Evolutionary conservation across 1,139 yeast genomes (phyloP).

Genomic region (Sugiyamaella paludigena): DNA sequence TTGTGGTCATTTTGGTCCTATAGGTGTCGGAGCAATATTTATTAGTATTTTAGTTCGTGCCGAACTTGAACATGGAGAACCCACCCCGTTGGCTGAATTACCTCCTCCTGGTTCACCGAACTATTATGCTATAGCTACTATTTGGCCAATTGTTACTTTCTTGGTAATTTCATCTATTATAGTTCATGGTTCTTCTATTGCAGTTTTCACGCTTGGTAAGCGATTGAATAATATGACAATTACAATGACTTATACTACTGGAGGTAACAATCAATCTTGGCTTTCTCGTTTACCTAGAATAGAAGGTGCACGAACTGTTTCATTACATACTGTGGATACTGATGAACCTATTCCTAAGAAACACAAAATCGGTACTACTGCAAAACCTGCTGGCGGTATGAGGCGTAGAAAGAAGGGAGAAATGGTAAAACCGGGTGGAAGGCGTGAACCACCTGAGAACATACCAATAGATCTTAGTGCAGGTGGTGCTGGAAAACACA

Average conservation of each 20-base stretch:
- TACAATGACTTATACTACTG: slow-evolving; percentile 84
- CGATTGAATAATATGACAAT: slow-evolving; percentile 89
- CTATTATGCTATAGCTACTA: slow-evolving; percentile 65
- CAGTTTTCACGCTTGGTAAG: slow-evolving; percentile 85
- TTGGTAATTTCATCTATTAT: slow-evolving; percentile 81
- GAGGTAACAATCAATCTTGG: slow-evolving; percentile 74
- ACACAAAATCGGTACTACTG: slow-evolving; percentile 41
- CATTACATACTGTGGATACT: slow-evolving; percentile 79
- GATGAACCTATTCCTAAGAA: slow-evolving; percentile 39
- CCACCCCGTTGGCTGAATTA: slow-evolving; percentile 56
- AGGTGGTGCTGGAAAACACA: slow-evolving; percentile 25
- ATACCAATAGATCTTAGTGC: slow-evolving; percentile 34
- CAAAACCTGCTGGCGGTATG: slow-evolving; percentile 82
- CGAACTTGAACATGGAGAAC: slow-evolving; percentile 66
- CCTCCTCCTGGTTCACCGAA: slow-evolving; percentile 57
- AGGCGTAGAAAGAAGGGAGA: slow-evolving; percentile 43
- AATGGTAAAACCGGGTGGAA: slow-evolving; percentile 39
- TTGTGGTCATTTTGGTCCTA: slow-evolving; percentile 98
- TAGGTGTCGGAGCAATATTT: slow-evolving; percentile 96
- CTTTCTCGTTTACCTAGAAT: slow-evolving; percentile 79
- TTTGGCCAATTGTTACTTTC: slow-evolving; percentile 92
- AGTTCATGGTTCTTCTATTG: slow-evolving; percentile 96
- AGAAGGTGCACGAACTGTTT: slow-evolving; percentile 67
- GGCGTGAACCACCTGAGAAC: slow-evolving; percentile 28
- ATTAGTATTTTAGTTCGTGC: slow-evolving; percentile 82